phyloP scores from a whole-genome alignment of 257 asterid genomes.

The Nicotiana knightiana region DNA sequence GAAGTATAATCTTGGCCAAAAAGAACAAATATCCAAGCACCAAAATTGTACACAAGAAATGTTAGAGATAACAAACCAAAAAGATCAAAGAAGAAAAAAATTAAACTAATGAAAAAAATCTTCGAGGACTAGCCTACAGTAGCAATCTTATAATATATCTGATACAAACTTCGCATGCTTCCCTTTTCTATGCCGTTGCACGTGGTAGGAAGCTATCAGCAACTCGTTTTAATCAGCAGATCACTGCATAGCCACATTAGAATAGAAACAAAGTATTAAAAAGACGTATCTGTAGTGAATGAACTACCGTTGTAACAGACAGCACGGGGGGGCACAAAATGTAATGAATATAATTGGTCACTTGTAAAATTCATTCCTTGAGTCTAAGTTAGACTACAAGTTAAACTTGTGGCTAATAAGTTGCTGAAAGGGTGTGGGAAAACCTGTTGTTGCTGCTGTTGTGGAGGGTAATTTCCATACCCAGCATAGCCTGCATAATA shows the following conservation, averaged over 20 bases:
- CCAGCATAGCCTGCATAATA: conserved; percentile 43
- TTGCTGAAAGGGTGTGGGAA: neutral
- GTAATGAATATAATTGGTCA: neutral
- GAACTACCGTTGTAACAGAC: too few species aligned
- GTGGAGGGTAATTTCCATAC: conserved; percentile 35
- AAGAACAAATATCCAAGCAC: neutral
- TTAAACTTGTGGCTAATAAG: neutral
- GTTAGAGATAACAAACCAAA: neutral
- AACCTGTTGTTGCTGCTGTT: conserved; percentile 62
- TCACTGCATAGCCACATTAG: conserved; percentile 10
- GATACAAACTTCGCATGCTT: neutral
- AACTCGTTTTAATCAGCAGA: neutral
- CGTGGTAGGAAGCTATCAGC: neutral
- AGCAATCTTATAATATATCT: neutral
- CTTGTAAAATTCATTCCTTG: neutral
- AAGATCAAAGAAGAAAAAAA: neutral
- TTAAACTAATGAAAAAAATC: neutral
- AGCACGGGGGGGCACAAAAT: too few species aligned
- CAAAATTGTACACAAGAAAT: neutral
- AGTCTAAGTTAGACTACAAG: neutral
- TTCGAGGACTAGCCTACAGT: conserved; percentile 3
- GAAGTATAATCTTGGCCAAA: neutral
- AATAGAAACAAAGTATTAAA: neutral
- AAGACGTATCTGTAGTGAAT: neutral
- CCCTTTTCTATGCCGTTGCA: neutral